A percentile compares a stretch with the other conserved stretches of the same genome.
Conservation (phyloP, 176 grass and related monocot genomes). For the Carex cristatella region DNA sequence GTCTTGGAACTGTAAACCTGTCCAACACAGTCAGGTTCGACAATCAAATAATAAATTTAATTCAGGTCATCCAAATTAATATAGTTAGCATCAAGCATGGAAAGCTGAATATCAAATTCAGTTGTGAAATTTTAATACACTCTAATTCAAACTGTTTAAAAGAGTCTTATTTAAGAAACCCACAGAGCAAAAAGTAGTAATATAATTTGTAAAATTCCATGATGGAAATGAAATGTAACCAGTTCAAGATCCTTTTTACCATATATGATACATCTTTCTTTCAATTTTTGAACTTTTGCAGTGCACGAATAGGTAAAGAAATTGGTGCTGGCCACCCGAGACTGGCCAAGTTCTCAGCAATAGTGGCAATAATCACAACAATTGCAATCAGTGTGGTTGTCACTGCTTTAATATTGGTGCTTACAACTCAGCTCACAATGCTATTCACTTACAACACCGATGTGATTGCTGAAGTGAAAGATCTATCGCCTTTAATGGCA, state of each 20-base stretch:
- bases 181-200: background rate
- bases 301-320: background rate
- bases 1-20: background rate
- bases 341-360: background rate
- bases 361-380: background rate
- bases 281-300: background rate
- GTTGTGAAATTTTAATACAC: background rate
- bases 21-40: background rate
- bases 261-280: background rate
- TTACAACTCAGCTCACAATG: background rate
- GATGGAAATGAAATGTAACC: background rate
- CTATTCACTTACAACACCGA: background rate
- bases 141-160: background rate
- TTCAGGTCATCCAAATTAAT: background rate
- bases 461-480: background rate
- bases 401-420: background rate
- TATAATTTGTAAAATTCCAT: background rate
- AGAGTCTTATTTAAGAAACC: background rate
- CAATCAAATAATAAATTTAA: background rate
- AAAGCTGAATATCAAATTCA: background rate
- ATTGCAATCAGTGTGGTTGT: background rate
- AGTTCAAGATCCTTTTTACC: background rate
- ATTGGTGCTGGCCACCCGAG: background rate
- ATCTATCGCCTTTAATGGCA: background rate
- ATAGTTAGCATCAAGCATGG: background rate